Evolutionary conservation across 176 grass and related monocot genomes (phyloP), one percentile per base, ranked within the genome.

Genomic region (Metroxylon sagu): DNA sequence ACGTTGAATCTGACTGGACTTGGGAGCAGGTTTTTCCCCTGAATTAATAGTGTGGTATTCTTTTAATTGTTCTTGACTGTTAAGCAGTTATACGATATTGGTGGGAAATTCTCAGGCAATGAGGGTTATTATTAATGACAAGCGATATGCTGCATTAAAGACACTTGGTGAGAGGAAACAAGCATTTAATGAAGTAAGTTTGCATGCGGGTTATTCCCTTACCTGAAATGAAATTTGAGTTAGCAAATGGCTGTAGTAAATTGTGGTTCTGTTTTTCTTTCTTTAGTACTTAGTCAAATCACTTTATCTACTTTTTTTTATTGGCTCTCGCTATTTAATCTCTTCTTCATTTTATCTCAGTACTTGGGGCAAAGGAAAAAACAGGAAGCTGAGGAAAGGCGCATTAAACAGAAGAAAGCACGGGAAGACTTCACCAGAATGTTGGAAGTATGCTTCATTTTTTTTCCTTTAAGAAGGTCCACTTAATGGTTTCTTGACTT

Each of bases 151-250:
- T 65, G 76, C 88, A 62, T 64, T 91, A 52, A 91, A 80, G 74
- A 91, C 93, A 73, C 93, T 98, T 78, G 93, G 93, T 73, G 93
- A 98, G 74, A 88, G 87, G 75, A 98, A 98, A 61, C 93, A 98
- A 74, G 87, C 87, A 83, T 92, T 98, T 65, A 92, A 92, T 69
- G 93, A 98, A 87, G 93, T 98, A 51, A 53, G 48, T 63, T 2
- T 64, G 29, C 29, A 31, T 4, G 6, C 6, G 29, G 29, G 6
- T 31, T 31, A 31, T 31, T 31, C 29, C 29, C 29, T 4, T 31
- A 6, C 29, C 29, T 31, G 29, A 31, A 31, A 5, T 31, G 29
- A 6, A 31, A 31, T 31, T 31, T 31, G 29, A 31, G 5, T 31
- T 31, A 31, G 6, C 29, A 31, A 31, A 4, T 31, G 4, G 4